A percentile compares a stretch with the other conserved stretches of the same genome.
phyloP scores from a whole-genome alignment of 2,329 filamentous ascomycete genomes.

The Beauveria caledonica region DNA sequence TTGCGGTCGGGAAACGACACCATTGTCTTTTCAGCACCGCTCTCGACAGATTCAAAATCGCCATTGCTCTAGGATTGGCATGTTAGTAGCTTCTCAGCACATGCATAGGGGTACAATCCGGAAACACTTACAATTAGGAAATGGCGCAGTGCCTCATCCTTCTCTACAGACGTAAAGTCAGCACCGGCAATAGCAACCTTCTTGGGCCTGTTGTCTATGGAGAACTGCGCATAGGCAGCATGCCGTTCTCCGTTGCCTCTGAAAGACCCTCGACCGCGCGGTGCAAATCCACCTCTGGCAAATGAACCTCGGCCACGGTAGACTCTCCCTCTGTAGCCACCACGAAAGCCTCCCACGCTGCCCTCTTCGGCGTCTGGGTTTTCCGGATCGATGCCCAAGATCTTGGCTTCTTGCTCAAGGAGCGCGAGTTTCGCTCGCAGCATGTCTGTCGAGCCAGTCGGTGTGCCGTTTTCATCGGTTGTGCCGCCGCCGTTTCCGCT shows the following conservation, averaged over 20 bases:
- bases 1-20: slow-evolving; percentile 60
- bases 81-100: not conserved
- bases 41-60: slow-evolving; percentile 52
- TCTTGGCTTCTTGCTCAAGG: slow-evolving; percentile 64
- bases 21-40: slow-evolving; percentile 37
- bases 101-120: too few relatives aligned
- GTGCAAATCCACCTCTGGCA: slow-evolving; percentile 27
- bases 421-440: slow-evolving; percentile 64
- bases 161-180: slow-evolving; percentile 52
- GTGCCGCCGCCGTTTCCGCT: slow-evolving; percentile 22
- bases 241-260: slow-evolving; percentile 39
- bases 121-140: slow-evolving; percentile 55
- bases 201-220: slow-evolving; percentile 68
- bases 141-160: slow-evolving; percentile 62
- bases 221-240: slow-evolving; percentile 52
- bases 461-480: slow-evolving; percentile 18
- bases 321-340: slow-evolving; percentile 24
- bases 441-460: slow-evolving; percentile 43
- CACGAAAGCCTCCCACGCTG: slow-evolving; percentile 23
- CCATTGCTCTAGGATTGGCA: slow-evolving; percentile 45
- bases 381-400: slow-evolving; percentile 56
- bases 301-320: slow-evolving; percentile 33
- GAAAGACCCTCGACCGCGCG: slow-evolving; percentile 29
- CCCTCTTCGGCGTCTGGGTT: slow-evolving; percentile 31
- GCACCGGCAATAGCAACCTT: slow-evolving; percentile 56